Conservation (phyloP, 1,284 basidiomycete genomes). For the Chiua sp. region DNA sequence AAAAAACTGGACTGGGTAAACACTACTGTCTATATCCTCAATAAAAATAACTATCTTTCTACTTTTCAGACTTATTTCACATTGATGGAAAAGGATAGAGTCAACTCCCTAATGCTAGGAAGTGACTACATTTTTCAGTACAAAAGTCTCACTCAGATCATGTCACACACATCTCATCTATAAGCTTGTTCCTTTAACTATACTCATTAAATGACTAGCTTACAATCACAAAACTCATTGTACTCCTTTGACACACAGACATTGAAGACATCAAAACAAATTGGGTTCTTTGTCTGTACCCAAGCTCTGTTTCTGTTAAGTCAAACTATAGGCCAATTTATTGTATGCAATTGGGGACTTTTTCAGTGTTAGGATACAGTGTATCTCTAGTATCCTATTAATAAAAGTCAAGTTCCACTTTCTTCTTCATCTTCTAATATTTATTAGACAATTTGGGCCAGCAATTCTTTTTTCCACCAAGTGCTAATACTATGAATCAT, state of each 20-base stretch:
- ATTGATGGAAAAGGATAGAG: no score
- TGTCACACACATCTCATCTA: constrained; percentile 29
- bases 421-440: constrained; percentile 15
- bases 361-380: constrained; percentile 8
- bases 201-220: constrained; percentile 29
- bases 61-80: no score
- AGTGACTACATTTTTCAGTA: no score
- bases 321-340: background rate
- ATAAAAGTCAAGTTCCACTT: constrained; percentile 20
- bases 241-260: constrained; percentile 10
- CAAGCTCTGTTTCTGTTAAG: no score
- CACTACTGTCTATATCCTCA: no score
- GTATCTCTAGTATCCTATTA: constrained; percentile 17
- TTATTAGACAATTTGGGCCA: constrained; percentile 11
- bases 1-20: no score
- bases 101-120: no score
- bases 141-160: constrained; percentile 35
- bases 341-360: constrained; percentile 20
- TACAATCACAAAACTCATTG: constrained; percentile 26
- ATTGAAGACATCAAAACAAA: background rate
- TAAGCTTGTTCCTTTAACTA: constrained; percentile 23
- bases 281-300: background rate
- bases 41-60: no score
- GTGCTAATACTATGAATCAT: constrained; percentile 9
- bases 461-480: constrained; percentile 16